Conservation (phyloP, 192 early-diverging fungal genomes). For the Gonapodya sp. region DNA sequence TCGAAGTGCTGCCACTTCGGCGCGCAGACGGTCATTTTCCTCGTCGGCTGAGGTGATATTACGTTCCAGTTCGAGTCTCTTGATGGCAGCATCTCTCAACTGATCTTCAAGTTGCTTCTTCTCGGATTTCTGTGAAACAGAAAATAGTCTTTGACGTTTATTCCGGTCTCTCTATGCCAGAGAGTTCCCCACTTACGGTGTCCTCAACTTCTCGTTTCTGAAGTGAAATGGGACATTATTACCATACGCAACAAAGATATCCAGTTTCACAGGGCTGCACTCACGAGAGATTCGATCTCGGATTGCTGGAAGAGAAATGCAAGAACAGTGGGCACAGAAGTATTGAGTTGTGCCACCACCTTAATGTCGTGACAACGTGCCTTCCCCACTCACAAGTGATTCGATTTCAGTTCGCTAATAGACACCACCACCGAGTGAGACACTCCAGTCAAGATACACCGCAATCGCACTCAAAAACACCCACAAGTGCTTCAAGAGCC, state of each 20-base stretch:
- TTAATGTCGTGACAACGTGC: too few species aligned
- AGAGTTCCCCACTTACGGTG: too few species aligned
- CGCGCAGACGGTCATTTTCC: not conserved
- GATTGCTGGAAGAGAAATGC: too few species aligned
- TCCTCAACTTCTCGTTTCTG: too few species aligned
- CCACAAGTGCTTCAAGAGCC: not conserved
- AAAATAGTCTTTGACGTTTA: not conserved
- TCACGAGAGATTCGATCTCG: too few species aligned
- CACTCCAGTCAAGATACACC: too few species aligned
- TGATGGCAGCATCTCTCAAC: not conserved
- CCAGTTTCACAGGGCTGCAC: too few species aligned
- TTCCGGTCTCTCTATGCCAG: too few species aligned
- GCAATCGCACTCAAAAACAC: not conserved
- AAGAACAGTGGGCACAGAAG: too few species aligned
- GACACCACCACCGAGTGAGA: not conserved
- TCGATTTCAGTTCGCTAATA: not conserved
- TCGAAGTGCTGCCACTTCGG: not conserved
- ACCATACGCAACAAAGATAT: too few species aligned
- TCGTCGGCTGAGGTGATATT: not conserved
- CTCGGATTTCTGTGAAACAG: not conserved
- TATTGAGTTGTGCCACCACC: too few species aligned
- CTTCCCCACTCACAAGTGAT: not conserved
- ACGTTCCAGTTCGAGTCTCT: not conserved
- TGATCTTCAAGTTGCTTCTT: not conserved
- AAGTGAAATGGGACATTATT: too few species aligned